phyloP scores from a whole-genome alignment of 2,329 filamentous ascomycete genomes.

The Alternaria brassicicola region DNA sequence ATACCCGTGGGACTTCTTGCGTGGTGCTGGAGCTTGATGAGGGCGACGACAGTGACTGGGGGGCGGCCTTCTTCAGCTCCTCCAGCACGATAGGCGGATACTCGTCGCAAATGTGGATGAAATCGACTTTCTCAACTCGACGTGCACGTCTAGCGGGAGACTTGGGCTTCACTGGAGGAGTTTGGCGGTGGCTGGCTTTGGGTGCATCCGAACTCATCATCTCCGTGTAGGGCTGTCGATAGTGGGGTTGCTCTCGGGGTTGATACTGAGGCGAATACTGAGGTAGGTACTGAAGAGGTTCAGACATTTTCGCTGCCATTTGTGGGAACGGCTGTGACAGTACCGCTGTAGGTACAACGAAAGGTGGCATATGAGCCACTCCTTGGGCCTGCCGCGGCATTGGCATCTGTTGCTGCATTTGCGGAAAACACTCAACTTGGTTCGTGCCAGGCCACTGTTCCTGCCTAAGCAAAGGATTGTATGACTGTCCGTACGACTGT shows the following conservation, averaged over 20 bases:
- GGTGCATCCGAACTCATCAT: neutral
- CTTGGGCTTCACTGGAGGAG: neutral
- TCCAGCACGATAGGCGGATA: slow-evolving; percentile 26
- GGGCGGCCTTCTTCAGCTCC: slow-evolving; percentile 11
- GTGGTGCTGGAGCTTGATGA: slow-evolving; percentile 18
- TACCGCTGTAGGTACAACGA: neutral
- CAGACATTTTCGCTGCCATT: neutral
- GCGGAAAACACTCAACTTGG: neutral
- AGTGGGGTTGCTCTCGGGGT: neutral
- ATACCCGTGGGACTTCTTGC: slow-evolving; percentile 29
- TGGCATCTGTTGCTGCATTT: neutral
- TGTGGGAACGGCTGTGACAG: neutral
- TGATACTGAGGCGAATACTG: slow-evolving; percentile 3
- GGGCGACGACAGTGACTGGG: slow-evolving; percentile 6
- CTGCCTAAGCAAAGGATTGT: neutral
- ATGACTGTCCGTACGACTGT: neutral
- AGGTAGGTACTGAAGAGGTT: slow-evolving; percentile 1
- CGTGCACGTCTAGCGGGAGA: neutral
- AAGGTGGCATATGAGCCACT: neutral
- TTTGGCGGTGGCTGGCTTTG: neutral
- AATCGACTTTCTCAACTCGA: slow-evolving; percentile 19
- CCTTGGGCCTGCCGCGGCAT: slow-evolving; percentile 5
- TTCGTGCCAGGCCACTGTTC: neutral
- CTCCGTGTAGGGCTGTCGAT: slow-evolving; percentile 1
- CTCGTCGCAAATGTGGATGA: slow-evolving; percentile 30